Percentiles rank a stretch among this genome's conserved stretches.
These are phyloP conservation scores for Tanozyma kutaoensis DNA, from an alignment of 805 yeast species.

Conservation along the genomic window DNA sequence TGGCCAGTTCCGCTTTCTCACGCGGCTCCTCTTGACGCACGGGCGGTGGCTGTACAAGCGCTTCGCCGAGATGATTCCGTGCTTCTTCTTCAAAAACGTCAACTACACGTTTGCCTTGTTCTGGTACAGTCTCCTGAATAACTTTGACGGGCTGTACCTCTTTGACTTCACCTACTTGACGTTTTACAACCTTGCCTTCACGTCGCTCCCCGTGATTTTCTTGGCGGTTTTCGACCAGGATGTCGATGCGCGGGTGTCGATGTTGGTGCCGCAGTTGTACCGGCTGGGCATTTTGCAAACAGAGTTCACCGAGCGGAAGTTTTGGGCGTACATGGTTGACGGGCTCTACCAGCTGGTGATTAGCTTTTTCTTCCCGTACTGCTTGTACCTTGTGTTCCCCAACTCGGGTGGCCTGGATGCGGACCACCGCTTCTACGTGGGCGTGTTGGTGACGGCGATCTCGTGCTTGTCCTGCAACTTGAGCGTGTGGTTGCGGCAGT, in stretches of 20 bases:
- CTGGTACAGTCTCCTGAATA: slow-evolving; percentile 60
- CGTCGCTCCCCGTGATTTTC: slow-evolving; percentile 66
- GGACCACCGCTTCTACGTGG: slow-evolving; percentile 61
- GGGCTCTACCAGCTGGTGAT: slow-evolving; percentile 63
- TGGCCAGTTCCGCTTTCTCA: slow-evolving; percentile 63
- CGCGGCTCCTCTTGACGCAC: slow-evolving; percentile 56
- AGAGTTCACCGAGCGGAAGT: slow-evolving; percentile 50
- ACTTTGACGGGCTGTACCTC: slow-evolving; percentile 65
- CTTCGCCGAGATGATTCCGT: slow-evolving; percentile 65
- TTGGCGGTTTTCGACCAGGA: slow-evolving; percentile 69
- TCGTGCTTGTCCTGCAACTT: slow-evolving; percentile 56
- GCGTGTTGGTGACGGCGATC: slow-evolving; percentile 52
- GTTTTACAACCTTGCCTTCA: slow-evolving; percentile 70
- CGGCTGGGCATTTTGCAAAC: slow-evolving; percentile 50
- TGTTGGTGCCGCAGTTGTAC: slow-evolving; percentile 61
- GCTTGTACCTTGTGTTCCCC: slow-evolving; percentile 29
- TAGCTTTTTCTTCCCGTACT: slow-evolving; percentile 55
- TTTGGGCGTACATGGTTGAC: slow-evolving; percentile 50
- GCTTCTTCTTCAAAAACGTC: slow-evolving; percentile 67
- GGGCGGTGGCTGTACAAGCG: slow-evolving; percentile 79
- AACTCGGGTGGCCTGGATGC: slow-evolving; percentile 41
- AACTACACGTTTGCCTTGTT: slow-evolving; percentile 61
- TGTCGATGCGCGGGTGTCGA: slow-evolving; percentile 49
- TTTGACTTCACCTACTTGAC: slow-evolving; percentile 69
- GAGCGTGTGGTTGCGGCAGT: slow-evolving; percentile 53